Evolutionary conservation across 2,329 filamentous ascomycete genomes (phyloP), one percentile per base, ranked within the genome.

Genomic region (Nemania sp.): DNA sequence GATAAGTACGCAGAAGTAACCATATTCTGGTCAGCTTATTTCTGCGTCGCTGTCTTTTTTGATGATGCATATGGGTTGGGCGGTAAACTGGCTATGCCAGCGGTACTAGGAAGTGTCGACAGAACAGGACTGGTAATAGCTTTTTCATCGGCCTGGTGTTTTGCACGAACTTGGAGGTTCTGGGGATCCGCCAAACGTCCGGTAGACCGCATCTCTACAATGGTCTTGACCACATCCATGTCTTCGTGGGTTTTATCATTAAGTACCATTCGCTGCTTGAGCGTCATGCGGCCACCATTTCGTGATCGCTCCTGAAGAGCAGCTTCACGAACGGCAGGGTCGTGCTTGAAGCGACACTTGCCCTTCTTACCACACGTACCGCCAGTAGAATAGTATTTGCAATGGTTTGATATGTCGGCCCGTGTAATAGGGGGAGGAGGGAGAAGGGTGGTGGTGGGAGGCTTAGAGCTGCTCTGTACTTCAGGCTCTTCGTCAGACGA

Each of bases 311-410:
- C 84, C 64, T 78, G 80, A 43, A 87, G 75, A 52, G 84, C 84
- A 60, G 81, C 81, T 64, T 84, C 82, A 61, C 84, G 78, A 53
- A 85, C 80, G 58, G 80, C 79, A 15, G 80, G 78, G 67, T 88
- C 84, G 69, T 88, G 84, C 60, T 86, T 82, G 72, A 88, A 88
- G 73, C 84, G 84, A 76, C 84, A 88, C 83, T 87, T 87, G 82
- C 83, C 82, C 80, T 86, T 86, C 78, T 88, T 88, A 47, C 84
- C 84, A 72, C 84, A 88, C 53, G 77, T 84, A 56, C 84, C 84
- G 61, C 84, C 84, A 47, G 84, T 87, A 33, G 84, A 85, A 68
- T 81, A 88, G 70, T 88, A 88, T 72, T 88, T 88, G 80, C 84
- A 88, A 65, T 86, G 84, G 60, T 81, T 83, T 45, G 81, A 78